Conservation (phyloP, 2,329 filamentous ascomycete genomes). For the Penicillium concentricum region DNA sequence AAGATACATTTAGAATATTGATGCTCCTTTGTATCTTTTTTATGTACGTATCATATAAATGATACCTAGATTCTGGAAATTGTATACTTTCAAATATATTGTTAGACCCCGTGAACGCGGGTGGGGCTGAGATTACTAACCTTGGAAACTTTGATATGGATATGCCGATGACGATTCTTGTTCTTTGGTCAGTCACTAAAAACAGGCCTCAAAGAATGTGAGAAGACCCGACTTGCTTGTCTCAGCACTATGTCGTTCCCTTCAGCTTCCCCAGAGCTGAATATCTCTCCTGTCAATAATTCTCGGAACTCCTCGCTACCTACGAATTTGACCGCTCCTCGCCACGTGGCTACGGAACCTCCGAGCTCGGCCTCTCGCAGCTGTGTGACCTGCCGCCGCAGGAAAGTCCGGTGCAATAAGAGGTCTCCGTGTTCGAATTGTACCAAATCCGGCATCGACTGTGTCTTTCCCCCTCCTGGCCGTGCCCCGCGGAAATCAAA, state of each 20-base stretch:
- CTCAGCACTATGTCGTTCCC: slow-evolving; percentile 17
- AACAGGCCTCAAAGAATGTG: slow-evolving; percentile 1
- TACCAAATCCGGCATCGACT: slow-evolving; percentile 54
- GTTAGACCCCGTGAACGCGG: too few species aligned
- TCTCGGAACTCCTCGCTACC: slow-evolving; percentile 13
- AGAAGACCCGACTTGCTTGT: neutral
- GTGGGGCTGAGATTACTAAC: too few species aligned
- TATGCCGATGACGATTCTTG: too few species aligned
- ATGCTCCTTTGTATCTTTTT: neutral
- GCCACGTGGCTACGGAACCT: slow-evolving; percentile 15
- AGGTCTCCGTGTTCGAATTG: slow-evolving; percentile 50
- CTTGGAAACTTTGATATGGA: too few species aligned
- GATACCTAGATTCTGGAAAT: too few species aligned
- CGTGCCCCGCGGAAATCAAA: slow-evolving; percentile 59
- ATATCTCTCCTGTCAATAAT: slow-evolving; percentile 15
- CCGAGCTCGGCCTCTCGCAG: slow-evolving; percentile 37
- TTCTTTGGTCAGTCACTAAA: too few species aligned
- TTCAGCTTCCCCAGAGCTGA: slow-evolving; percentile 20
- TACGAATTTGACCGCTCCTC: slow-evolving; percentile 10
- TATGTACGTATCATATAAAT: too few species aligned
- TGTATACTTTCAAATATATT: too few species aligned
- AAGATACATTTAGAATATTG: too few species aligned
- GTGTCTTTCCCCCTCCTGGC: slow-evolving; percentile 62
- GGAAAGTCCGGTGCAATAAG: slow-evolving; percentile 52
- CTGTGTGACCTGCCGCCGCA: slow-evolving; percentile 48